Evolutionary conservation across 257 asterid genomes (phyloP).

Genomic region (Leonotis leonurus): DNA sequence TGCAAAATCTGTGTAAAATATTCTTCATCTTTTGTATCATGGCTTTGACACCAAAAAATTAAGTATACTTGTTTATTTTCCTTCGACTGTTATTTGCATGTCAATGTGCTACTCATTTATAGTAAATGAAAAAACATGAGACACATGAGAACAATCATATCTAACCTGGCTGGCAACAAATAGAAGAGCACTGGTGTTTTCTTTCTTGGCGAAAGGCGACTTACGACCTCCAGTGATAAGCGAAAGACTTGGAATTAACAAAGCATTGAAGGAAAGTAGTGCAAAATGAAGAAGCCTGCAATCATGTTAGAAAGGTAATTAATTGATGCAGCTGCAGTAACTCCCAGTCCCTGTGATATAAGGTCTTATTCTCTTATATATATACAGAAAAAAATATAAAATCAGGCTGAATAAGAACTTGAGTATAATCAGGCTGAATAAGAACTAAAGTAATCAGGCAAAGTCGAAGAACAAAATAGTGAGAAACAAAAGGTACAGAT

Average conservation of each 20-base stretch:
- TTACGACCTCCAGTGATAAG: conserved; percentile 45
- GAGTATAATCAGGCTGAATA: neutral
- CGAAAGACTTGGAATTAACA: conserved; percentile 40
- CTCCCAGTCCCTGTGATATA: neutral
- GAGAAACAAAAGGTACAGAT: neutral
- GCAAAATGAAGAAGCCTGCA: conserved; percentile 70
- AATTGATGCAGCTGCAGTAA: conserved; percentile 9
- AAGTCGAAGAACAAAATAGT: no score
- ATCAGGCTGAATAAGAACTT: neutral
- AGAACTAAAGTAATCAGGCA: neutral
- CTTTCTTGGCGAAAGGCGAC: conserved; percentile 63
- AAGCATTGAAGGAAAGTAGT: conserved; percentile 59
- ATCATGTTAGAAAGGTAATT: conserved; percentile 11
- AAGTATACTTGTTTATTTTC: neutral
- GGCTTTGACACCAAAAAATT: neutral
- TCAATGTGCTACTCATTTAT: no score
- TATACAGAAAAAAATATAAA: neutral
- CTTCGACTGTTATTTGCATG: no score
- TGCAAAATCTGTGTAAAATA: neutral
- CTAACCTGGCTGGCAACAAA: conserved; percentile 90
- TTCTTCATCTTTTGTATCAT: neutral
- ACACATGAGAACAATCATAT: neutral
- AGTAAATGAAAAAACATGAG: neutral
- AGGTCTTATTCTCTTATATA: neutral
- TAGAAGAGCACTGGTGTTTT: conserved; percentile 65